phyloP scores from a whole-genome alignment of 306 rosid genomes.

The Cicer pinnatifidum region DNA sequence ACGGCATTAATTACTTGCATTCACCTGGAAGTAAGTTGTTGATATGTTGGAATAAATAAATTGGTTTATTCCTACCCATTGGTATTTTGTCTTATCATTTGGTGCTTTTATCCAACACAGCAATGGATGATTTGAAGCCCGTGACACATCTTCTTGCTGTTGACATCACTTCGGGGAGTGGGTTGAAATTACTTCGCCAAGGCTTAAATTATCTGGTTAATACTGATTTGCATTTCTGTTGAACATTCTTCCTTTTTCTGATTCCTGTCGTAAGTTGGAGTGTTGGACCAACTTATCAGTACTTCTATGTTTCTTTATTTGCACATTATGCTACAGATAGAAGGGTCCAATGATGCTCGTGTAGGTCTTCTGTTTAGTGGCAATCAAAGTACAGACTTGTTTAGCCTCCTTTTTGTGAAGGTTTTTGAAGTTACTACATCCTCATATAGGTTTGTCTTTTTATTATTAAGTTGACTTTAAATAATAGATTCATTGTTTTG shows the following conservation, averaged over 20 bases:
- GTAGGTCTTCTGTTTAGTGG: constrained; percentile 73
- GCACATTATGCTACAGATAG: constrained; percentile 60
- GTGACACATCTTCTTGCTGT: constrained; percentile 90
- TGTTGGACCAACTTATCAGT: constrained; percentile 26
- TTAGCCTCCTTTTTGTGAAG: constrained; percentile 68
- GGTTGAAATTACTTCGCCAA: constrained; percentile 77
- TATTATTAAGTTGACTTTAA: constrained; percentile 24
- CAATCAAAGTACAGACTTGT: constrained; percentile 58
- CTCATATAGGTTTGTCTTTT: constrained; percentile 68
- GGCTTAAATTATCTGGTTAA: constrained; percentile 84
- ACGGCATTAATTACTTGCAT: constrained; percentile 70
- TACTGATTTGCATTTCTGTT: constrained; percentile 34
- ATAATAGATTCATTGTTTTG: constrained; percentile 35
- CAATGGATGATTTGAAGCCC: constrained; percentile 85
- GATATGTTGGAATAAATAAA: constrained; percentile 39
- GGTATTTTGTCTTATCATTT: constrained; percentile 44
- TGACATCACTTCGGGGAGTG: constrained; percentile 68
- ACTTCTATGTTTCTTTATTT: constrained; percentile 28
- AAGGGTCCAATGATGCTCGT: constrained; percentile 75
- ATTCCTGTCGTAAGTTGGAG: constrained; percentile 14
- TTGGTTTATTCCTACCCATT: constrained; percentile 33
- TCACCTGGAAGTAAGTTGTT: constrained; percentile 81
- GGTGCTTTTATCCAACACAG: constrained; percentile 55
- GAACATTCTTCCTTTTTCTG: constrained; percentile 38
- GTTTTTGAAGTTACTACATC: constrained; percentile 72